Evolutionary conservation across 208 protist species (phyloP).

Genomic region (Crithidia expoeki): DNA sequence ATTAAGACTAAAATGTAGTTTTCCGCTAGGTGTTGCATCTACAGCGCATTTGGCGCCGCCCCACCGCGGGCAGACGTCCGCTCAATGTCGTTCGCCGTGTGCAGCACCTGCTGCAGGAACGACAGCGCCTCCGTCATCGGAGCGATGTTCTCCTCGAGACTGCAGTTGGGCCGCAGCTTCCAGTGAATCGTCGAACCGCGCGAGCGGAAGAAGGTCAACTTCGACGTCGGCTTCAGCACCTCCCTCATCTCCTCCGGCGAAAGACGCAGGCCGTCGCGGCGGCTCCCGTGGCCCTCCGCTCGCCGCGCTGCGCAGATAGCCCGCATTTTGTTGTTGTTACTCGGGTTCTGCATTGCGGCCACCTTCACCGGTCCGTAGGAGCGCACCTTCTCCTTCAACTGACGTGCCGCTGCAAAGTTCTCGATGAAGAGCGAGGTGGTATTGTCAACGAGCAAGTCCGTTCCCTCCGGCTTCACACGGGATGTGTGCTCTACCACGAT

Average conservation of each 20-base stretch:
- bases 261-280: conserved; percentile 26
- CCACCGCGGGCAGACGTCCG: conserved; percentile 66
- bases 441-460: conserved; percentile 79
- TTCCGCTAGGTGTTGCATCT: too few species aligned
- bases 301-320: conserved; percentile 17
- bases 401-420: conserved; percentile 86
- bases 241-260: conserved; percentile 46
- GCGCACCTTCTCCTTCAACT: conserved; percentile 62
- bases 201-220: conserved; percentile 82
- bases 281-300: conserved; percentile 18
- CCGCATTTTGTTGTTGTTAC: conserved; percentile 66
- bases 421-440: conserved; percentile 86
- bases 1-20: background rate
- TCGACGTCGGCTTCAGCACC: conserved; percentile 61
- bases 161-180: conserved; percentile 69
- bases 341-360: conserved; percentile 56
- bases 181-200: conserved; percentile 80
- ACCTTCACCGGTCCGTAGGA: conserved; percentile 52
- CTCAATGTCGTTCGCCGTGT: conserved; percentile 86
- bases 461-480: conserved; percentile 68
- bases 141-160: conserved; percentile 73
- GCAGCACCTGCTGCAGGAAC: conserved; percentile 80
- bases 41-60: conserved; percentile 72
- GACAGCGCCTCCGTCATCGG: conserved; percentile 80
- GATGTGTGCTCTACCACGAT: conserved; percentile 88